Evolutionary conservation across 345 rosid genomes (phyloP), one percentile per base, ranked within the genome.

Genomic region (Rhodamnia argentea): DNA sequence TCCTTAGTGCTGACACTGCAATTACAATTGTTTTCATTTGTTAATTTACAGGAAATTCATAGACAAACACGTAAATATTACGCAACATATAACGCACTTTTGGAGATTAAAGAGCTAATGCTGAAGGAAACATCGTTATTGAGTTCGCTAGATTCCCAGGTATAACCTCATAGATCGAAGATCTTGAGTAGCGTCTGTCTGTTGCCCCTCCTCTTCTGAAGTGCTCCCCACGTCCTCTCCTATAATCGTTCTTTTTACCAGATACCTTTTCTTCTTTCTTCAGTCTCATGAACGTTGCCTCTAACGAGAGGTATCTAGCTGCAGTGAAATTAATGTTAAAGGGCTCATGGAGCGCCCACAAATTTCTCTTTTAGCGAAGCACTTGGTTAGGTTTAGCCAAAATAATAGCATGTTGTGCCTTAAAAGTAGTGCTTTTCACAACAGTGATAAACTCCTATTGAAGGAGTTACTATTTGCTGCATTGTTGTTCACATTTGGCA

Each of bases 101-200:
- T 93, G 90, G 98, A 94, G 87, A 94, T 92, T 85, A 97, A 96
- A 89, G 97, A 95, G 58, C 89, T 94, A 90, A 95, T 95, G 98
- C 94, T 93, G 60, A 97, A 97, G 89, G 98, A 97, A 90, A 94
- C 91, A 29, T 94, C 97, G 26, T 92, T 97, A 85, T 86, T 95
- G 86, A 94, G 93, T 88, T 97, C 98, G 24, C 93, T 95, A 85
- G 93, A 92, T 89, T 93, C 96, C 52, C 98, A 94, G 98, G 98
- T 95, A 78, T 42, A 27, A 37, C 44, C 9, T 37, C 10, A 37
- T 57, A 15, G 9, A 5, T 58, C 22, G 4, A 58, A 40, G 37
- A 55, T 56, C 75, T 59, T 22, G 70, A 57, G 40, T 50, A 82
- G 22, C 10, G 24, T n/a, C n/a, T 42, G 22, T 52, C 40, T 52